Evolutionary conservation across 345 rosid species (phyloP), one percentile per base, ranked within the genome.

Genomic region (Theobroma cacao): DNA sequence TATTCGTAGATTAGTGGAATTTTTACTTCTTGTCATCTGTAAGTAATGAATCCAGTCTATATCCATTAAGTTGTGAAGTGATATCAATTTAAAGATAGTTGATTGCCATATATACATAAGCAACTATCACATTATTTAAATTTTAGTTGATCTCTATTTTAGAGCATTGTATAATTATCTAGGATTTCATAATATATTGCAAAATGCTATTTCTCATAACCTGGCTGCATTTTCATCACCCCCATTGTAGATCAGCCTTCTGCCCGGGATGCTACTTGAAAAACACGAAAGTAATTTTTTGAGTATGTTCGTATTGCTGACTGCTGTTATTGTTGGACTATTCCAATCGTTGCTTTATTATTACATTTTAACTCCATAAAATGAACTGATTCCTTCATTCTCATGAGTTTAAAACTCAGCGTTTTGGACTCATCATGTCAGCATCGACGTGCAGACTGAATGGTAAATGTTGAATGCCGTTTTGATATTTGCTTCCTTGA

Each of bases 401-500:
- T 20, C 62, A 28, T 48, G 22, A 47, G 52, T n/a, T 63, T 75
- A 77, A 47, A 30, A 26, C 17, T 41, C n/a, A 14, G 50, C 38
- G 56, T 61, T 34, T 43, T 40, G 9, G 12, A 65, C 20, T 84
- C 62, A 31, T 68, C 63, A 59, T 43, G 12, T 68, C 38, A 63
- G 70, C 75, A 59, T 59, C 9, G 24, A 55, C 56, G 11, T 75
- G 34, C 33, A 34, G 72, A 12, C 1, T 65, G 28, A 64, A 3
- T 20, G 15, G 13, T 9, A 38, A 20, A 10, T 38, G 48, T 15
- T 20, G 17, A 59, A 41, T 11, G 41, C 31, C 48, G n/a, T 72
- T 22, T 75, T 71, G 75, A 80, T 82, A 52, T 64, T 80, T 76
- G 18, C 68, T 26, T 30, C 62, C 66, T 48, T 73, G 55, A 75